Base-by-base conservation (phyloP, 176 grass and related monocot genomes). In the Calamus simplicifolius region DNA sequence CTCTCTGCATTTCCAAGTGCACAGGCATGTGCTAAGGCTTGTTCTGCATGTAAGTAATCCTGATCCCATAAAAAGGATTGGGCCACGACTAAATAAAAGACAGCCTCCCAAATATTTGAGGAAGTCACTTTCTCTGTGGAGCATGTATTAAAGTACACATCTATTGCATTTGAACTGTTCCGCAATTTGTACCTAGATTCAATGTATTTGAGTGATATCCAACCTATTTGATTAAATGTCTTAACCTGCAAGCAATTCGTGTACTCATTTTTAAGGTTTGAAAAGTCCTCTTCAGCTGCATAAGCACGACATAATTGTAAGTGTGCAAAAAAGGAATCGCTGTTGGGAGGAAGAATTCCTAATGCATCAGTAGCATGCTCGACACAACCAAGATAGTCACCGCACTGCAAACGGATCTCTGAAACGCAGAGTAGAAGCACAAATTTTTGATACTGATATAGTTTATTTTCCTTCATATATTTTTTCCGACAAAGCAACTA, bases 271-370 rank as follows among this genome's bases (percentile, higher is more conserved):
- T 70, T 82, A 67, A 80, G 85, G 66, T 85, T 76, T 35, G 67
- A 81, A 74, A 73, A 25, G 68, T 85, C 77, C 27, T 69, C 77
- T 75, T 80, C 83, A 5, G 38, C 13, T 18, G 26, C 91, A 64
- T 90, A 90, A 62, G 68, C 64, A 57, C 86, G 91, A 60, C 86
- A 90, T 10, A 90, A 57, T 82, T 96, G 91, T 58, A 96, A 57
- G 54, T 85, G 80, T 52, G 80, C 80, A 77, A 87, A 96, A 62
- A 96, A 90, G 55, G 75, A 26, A 57, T 82, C 91, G 62, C 3
- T 70, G 19, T 75, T 57, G 4, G 59, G 58, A 19, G 78, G 25
- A 50, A 62, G 57, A 74, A 75, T 49, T 50, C 54, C 38, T 62
- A 91, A 70, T 29, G 84, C 77, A 68, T 88, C 81, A 61, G 16